Evolutionary conservation across 495 filamentous ascomycete species (phyloP).

Genomic region (Stereocaulon alpinum): DNA sequence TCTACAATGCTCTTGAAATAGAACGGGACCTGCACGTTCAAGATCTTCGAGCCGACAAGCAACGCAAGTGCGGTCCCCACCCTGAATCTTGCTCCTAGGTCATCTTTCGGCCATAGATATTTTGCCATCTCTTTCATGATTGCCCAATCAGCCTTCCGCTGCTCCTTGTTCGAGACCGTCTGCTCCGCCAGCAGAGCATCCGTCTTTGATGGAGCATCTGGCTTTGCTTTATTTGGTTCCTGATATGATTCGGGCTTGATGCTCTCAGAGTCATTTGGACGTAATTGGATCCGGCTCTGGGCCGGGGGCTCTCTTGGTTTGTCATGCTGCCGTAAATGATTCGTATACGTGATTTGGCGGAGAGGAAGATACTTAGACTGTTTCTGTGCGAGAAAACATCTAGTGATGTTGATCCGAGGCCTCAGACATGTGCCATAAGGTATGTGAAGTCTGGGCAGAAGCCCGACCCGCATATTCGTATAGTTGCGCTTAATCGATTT

Average conservation of each 20-base stretch:
- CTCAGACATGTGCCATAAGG: background rate
- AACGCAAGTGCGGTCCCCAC: constrained; percentile 72
- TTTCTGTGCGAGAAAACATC: background rate
- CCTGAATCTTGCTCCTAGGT: constrained; percentile 68
- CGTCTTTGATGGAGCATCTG: constrained; percentile 27
- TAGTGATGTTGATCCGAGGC: background rate
- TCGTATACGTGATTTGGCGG: constrained; percentile 5
- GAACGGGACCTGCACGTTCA: constrained; percentile 97
- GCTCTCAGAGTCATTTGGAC: constrained; percentile 12
- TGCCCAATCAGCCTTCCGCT: constrained; percentile 93
- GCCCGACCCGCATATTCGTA: constrained; percentile 4
- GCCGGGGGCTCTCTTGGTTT: background rate
- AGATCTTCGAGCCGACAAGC: constrained; percentile 81
- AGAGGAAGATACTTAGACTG: background rate
- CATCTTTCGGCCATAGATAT: constrained; percentile 96
- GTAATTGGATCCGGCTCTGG: background rate
- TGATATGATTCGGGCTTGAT: constrained; percentile 22
- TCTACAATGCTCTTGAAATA: constrained; percentile 98
- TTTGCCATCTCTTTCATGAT: constrained; percentile 96
- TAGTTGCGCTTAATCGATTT: background rate
- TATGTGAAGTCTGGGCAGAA: constrained; percentile 5
- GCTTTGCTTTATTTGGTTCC: constrained; percentile 21
- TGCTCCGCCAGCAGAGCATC: constrained; percentile 48
- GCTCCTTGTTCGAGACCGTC: constrained; percentile 59
- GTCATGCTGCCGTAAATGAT: constrained; percentile 9